These are phyloP conservation scores for Aspergillus sclerotiicarbonarius DNA, from an alignment of 495 filamentous ascomycete species.

Conservation along the genomic window DNA sequence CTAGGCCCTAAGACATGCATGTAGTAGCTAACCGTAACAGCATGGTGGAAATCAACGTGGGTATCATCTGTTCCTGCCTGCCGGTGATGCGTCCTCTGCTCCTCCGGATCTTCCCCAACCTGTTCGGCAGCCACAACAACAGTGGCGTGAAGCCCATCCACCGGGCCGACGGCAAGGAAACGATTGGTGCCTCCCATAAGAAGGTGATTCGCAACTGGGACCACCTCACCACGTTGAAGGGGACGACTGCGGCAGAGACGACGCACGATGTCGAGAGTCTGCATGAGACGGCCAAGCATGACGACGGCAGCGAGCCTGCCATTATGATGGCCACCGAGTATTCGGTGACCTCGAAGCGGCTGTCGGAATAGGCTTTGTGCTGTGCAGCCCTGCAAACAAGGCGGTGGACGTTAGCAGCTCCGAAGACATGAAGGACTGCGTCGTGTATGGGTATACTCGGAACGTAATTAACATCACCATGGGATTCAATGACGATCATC, in stretches of 20 bases:
- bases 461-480: too few species aligned
- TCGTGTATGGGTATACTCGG: too few species aligned
- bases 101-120: neutral
- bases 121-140: slow-evolving; percentile 3
- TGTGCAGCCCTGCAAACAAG: too few species aligned
- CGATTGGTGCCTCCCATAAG: neutral
- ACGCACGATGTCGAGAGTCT: neutral
- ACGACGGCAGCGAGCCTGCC: neutral
- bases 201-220: slow-evolving; percentile 11
- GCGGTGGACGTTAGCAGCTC: too few species aligned
- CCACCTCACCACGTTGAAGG: slow-evolving; percentile 4
- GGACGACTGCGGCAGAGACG: neutral
- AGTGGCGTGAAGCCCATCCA: neutral
- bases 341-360: neutral
- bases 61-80: slow-evolving; percentile 13
- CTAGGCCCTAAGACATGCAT: too few species aligned
- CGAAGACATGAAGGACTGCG: too few species aligned
- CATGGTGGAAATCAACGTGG: slow-evolving; percentile 17
- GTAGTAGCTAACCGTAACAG: neutral
- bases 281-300: slow-evolving; percentile 4
- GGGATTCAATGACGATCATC: too few species aligned
- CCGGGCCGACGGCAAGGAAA: neutral
- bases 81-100: slow-evolving; percentile 10
- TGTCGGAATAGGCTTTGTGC: neutral
- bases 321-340: slow-evolving; percentile 2